Conservation (phyloP, 1,139 yeast genomes). For the Magnusiomyces starmeri region DNA sequence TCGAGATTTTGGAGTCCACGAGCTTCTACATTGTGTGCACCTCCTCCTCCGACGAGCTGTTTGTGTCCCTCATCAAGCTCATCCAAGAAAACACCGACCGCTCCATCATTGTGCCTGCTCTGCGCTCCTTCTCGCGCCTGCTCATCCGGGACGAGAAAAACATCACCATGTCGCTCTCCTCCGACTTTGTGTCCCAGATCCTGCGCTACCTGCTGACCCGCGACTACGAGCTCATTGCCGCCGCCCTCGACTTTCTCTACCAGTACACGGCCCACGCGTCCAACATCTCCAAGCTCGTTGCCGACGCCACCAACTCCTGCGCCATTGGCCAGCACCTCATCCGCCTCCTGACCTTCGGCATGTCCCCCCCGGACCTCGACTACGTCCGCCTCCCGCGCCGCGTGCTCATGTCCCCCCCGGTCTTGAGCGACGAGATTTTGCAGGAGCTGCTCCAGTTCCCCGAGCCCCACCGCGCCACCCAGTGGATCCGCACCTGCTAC, state of each 20-base stretch:
- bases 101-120: conserved; percentile 34
- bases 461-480: conserved; percentile 88
- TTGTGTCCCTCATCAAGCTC: conserved; percentile 22
- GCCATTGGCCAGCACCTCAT: conserved; percentile 36
- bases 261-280: conserved; percentile 53
- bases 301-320: conserved; percentile 36
- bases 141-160: conserved; percentile 36
- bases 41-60: conserved; percentile 40
- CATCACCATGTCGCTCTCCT: conserved; percentile 34
- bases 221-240: conserved; percentile 55
- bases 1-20: conserved; percentile 79
- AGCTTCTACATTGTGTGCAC: conserved; percentile 78
- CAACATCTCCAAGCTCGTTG: conserved; percentile 27
- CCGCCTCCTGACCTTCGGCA: conserved; percentile 50
- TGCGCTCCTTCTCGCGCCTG: conserved; percentile 36
- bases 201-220: conserved; percentile 42
- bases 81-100: conserved; percentile 31
- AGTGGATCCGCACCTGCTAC: conserved; percentile 92
- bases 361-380: conserved; percentile 31
- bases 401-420: conserved; percentile 57
- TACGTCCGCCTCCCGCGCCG: conserved; percentile 36
- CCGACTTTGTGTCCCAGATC: conserved; percentile 29
- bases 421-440: conserved; percentile 52
- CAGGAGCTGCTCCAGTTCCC: conserved; percentile 54
- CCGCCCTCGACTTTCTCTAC: conserved; percentile 58